Evolutionary conservation across 768 basidiomycete genomes (phyloP), one percentile per base, ranked within the genome.

Genomic region (Suillus fuscotomentosus): DNA sequence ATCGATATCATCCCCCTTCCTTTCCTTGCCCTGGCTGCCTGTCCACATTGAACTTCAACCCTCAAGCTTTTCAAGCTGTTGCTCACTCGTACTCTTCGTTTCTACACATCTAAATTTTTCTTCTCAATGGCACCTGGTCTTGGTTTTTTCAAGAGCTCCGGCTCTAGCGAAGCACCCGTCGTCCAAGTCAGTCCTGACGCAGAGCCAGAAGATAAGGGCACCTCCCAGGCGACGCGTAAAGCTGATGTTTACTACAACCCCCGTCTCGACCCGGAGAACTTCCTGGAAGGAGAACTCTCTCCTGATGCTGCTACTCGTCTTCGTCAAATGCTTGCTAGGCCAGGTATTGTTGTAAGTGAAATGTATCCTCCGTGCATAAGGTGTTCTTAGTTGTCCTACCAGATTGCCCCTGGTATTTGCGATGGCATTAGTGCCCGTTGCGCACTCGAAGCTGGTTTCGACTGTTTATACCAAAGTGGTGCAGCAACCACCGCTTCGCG

Each of bases 401-500:
- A 90, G 89, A 75, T 90, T 68, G 90, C 89, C 3, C 90, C 89
- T n/a, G 90, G 90, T 50, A 87, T 91, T 50, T 90, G 90, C 63
- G 90, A 91, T 63, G 90, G 89, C 59, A 92, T 93, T 70, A 90
- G 88, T 69, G 90, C 90, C 11, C 83, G 91, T 38, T 90, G 90
- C 67, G 91, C 91, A 9, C 75, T 92, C 8, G 91, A 93, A 76
- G 89, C 90, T 43, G 91, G 91, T 22, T 93, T 92, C 69, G 80
- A 83, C 31, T 92, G 90, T 68, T 66, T 92, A 63, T 93, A 92
- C 73, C 91, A 92, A 76, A 91, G 88, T 69, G 91, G 91, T 60
- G 90, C 91, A 59, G 89, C 90, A 15, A 92, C 91, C 1, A 92
- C 90, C 13, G 91, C 91, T 48, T 91, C 91, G 1, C 84, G 90